phyloP scores from a whole-genome alignment of 106 monocot genomes.

The Cymbidium sinense region DNA sequence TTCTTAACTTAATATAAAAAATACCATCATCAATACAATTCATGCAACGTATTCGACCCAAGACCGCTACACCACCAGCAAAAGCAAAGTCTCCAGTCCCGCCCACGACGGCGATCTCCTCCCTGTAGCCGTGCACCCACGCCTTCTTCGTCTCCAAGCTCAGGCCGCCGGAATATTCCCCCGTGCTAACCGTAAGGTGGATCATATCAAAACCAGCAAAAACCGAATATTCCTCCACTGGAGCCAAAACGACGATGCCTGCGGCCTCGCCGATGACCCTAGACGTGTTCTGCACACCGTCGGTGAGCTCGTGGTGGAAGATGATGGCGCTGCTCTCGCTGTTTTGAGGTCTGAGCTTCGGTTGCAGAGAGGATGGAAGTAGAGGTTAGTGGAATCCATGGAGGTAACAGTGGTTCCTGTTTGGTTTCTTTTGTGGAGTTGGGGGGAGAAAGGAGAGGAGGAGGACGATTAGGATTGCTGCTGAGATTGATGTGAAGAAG shows the following conservation, averaged over 20 bases:
- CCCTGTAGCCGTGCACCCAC: constrained; percentile 4
- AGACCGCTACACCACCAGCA: constrained; percentile 39
- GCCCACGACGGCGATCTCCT: constrained; percentile 37
- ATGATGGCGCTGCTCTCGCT: constrained; percentile 19
- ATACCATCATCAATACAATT: background rate
- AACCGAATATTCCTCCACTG: constrained; percentile 7
- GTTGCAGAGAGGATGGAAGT: background rate
- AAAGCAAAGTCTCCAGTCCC: constrained; percentile 58
- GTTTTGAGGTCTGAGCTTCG: background rate
- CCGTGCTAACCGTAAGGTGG: constrained; percentile 33
- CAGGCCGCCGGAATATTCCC: constrained; percentile 44
- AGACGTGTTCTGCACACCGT: constrained; percentile 25
- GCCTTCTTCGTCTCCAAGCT: constrained; percentile 37
- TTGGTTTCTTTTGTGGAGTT: background rate
- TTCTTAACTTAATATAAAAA: background rate
- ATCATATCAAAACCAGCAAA: constrained; percentile 48
- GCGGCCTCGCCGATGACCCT: constrained; percentile 38
- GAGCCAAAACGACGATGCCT: constrained; percentile 30
- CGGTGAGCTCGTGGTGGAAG: constrained; percentile 41
- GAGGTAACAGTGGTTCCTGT: background rate
- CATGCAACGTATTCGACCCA: background rate
- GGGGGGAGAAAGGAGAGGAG: background rate
- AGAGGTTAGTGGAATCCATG: background rate
- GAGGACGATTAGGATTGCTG: background rate
- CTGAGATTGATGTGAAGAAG: background rate